A percentile compares a stretch with the other conserved stretches of the same genome.
Conservation (phyloP, 208 protist species). For the Leishmania mexicana region DNA sequence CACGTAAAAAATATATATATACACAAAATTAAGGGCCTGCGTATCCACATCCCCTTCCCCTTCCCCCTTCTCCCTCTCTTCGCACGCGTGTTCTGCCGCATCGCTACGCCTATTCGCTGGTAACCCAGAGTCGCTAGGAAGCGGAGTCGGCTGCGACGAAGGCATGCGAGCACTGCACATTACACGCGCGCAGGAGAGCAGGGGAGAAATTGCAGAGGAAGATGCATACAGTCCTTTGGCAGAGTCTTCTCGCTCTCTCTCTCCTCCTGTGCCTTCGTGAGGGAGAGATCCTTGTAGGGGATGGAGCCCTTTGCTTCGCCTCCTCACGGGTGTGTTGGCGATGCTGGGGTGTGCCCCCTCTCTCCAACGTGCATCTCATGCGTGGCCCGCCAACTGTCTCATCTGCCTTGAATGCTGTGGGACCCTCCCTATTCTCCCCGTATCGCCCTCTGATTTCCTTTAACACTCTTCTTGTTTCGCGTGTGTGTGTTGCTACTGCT, state of each 20-base stretch:
- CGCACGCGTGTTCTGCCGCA: neutral
- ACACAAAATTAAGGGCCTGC: neutral
- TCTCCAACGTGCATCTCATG: neutral
- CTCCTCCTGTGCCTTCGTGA: neutral
- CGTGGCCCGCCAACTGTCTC: neutral
- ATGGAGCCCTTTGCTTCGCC: neutral
- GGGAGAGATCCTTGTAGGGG: neutral
- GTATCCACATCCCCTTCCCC: neutral
- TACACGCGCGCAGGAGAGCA: neutral
- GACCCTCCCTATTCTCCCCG: neutral
- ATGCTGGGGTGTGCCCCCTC: neutral
- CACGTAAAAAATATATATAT: neutral
- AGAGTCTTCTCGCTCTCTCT: conserved; percentile 6
- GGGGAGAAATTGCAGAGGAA: neutral
- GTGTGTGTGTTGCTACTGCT: neutral
- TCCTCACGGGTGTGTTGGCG: neutral
- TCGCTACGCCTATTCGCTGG: neutral
- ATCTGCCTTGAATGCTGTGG: neutral
- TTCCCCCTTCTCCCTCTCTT: neutral
- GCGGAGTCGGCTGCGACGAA: neutral
- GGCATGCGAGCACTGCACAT: conserved; percentile 2
- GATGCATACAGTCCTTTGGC: neutral
- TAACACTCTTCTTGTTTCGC: neutral
- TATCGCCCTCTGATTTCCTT: neutral
- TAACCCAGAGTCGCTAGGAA: neutral